A percentile compares a stretch with the other conserved stretches of the same genome.
phyloP scores from a whole-genome alignment of 106 monocot genomes.

The Triglochin maritima region DNA sequence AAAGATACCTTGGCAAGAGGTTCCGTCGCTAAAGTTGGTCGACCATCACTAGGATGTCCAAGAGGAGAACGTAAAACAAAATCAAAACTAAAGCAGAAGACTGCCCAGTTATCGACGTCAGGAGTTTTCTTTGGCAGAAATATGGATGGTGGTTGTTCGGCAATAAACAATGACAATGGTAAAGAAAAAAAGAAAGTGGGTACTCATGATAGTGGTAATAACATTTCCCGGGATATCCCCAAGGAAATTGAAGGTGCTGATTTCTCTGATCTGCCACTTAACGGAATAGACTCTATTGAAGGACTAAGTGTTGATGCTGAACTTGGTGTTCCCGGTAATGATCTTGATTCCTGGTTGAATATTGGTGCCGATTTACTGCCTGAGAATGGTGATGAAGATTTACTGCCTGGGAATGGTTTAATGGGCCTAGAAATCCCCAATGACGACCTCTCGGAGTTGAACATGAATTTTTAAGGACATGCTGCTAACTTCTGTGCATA shows the following conservation, averaged over 20 bases:
- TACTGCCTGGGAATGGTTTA: slow-evolving; percentile 55
- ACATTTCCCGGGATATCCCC: slow-evolving; percentile 13
- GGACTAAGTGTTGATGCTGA: slow-evolving; percentile 43
- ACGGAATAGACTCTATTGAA: slow-evolving; percentile 39
- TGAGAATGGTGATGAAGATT: slow-evolving; percentile 68
- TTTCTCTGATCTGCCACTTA: slow-evolving; percentile 34
- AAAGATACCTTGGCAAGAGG: slow-evolving; percentile 37
- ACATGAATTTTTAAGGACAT: slow-evolving; percentile 47
- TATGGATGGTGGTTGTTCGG: slow-evolving; percentile 24
- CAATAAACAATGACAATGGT: slow-evolving; percentile 6
- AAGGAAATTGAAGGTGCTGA: slow-evolving; percentile 37
- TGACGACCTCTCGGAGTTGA: slow-evolving; percentile 84
- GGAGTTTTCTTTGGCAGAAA: slow-evolving; percentile 42
- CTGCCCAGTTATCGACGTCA: slow-evolving; percentile 53
- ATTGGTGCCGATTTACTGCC: slow-evolving; percentile 58
- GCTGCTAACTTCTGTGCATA: slow-evolving; percentile 2
- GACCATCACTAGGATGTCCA: slow-evolving; percentile 31
- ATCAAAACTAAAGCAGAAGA: slow-evolving; percentile 74
- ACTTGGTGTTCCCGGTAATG: slow-evolving; percentile 54
- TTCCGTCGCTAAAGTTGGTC: slow-evolving; percentile 47
- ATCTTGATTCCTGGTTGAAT: slow-evolving; percentile 81
- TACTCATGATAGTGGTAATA: background rate
- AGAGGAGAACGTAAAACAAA: slow-evolving; percentile 73
- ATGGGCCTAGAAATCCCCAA: slow-evolving; percentile 84
- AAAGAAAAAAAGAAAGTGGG: slow-evolving; percentile 18